A percentile compares a stretch with the other conserved stretches of the same genome.
Evolutionary conservation across 2,329 filamentous ascomycete species (phyloP).

Genomic region (Sarocladiaceae sp.): DNA sequence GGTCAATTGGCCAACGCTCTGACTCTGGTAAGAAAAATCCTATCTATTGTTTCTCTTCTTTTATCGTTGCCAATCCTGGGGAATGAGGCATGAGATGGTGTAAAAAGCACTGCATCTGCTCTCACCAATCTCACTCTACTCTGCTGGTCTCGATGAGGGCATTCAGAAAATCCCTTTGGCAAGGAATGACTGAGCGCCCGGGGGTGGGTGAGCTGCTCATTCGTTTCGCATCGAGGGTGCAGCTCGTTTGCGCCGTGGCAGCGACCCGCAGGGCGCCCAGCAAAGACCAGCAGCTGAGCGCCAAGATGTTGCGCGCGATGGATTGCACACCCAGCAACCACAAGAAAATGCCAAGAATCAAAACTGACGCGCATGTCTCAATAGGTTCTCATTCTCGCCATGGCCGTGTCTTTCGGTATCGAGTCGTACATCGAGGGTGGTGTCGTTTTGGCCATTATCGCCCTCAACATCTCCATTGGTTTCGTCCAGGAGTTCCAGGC

Average conservation of each 20-base stretch:
- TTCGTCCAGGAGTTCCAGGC: slow-evolving; percentile 36
- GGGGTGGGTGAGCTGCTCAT: no score
- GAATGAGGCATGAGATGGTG: background rate
- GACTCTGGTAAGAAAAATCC: slow-evolving; percentile 46
- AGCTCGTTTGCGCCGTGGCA: no score
- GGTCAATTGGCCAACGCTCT: slow-evolving; percentile 63
- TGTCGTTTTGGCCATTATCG: slow-evolving; percentile 45
- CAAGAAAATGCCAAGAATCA: slow-evolving; percentile 3
- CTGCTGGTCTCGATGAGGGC: no score
- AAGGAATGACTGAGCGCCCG: no score
- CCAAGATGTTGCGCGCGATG: background rate
- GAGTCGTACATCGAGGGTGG: slow-evolving; percentile 47
- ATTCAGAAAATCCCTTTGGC: no score
- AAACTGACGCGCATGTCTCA: background rate
- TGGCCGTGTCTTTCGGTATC: slow-evolving; percentile 48
- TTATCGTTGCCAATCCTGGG: background rate
- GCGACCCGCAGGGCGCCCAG: background rate
- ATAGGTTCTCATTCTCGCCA: slow-evolving; percentile 51
- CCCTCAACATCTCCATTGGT: slow-evolving; percentile 45
- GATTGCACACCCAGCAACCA: background rate
- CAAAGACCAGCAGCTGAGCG: background rate
- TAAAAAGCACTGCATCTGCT: no score
- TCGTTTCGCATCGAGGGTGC: no score
- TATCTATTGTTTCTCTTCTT: background rate
- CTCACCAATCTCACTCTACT: no score